Evolutionary conservation across 1,284 basidiomycete species (phyloP), one percentile per base, ranked within the genome.

Genomic region (Ceratobasidium sp.): DNA sequence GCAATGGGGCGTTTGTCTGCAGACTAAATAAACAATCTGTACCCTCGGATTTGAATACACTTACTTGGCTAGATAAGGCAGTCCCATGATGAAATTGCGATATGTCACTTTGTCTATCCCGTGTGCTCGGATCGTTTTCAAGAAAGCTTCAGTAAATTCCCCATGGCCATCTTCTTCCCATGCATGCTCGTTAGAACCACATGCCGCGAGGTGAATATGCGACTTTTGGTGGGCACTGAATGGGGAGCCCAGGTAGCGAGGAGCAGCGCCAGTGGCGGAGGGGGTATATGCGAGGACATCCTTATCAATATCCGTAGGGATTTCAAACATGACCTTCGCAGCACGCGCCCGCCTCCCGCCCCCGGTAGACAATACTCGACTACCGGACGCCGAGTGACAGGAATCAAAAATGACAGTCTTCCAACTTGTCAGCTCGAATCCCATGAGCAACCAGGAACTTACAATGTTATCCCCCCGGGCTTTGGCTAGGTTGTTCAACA

Each of bases 71-170:
- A 54, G 4, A 3, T 5, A 12, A 13, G 52, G 31, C 17, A 54
- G 7, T 15, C 4, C 2, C 2, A 81, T 77, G 17, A 84, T 75
- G 15, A 89, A 75, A 43, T 83, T 78, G 17, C 73, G 71, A 72
- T 85, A 87, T 13, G 82, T 82, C 12, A 83, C 80, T 62, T 80
- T 81, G 72, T 89, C 86, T 34, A 88, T 77, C 0, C 85, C 81
- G 15, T 80, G 74, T 45, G 77, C 76, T 34, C 82, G 77, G 56
- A 81, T 82, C 34, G 82, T 78, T 27, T 82, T 77, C 32, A 90
- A 76, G 35, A 89, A 80, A 15, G 80, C 79, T 52, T 77, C 78
- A 1, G 88, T 90, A 73, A 89, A 86, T 70, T 78, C 80, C 0
- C 87, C 88, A 12, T 87, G 27, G 2, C 52, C 27, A 4, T 54